These are phyloP conservation scores for Meira miltonrushii DNA, from an alignment of 1,284 basidiomycete genomes.

Conservation along the genomic window DNA sequence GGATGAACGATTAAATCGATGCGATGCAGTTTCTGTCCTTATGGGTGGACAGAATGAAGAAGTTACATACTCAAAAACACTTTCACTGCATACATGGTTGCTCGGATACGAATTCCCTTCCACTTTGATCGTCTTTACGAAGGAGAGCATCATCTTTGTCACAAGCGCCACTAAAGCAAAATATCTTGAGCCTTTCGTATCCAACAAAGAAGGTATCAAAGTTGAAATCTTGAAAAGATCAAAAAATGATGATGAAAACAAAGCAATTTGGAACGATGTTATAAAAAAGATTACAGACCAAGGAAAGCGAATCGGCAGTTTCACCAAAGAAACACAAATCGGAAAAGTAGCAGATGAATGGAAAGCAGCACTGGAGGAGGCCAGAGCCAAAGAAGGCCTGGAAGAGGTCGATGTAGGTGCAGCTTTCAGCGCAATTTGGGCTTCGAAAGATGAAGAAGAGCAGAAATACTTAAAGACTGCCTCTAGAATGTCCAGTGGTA, in stretches of 20 bases:
- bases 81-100: constrained; percentile 64
- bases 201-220: constrained; percentile 26
- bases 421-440: constrained; percentile 72
- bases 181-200: constrained; percentile 35
- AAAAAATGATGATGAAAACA: constrained; percentile 53
- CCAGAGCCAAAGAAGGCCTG: constrained; percentile 52
- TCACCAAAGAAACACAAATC: constrained; percentile 70
- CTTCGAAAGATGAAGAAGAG: constrained; percentile 85
- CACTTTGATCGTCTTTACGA: constrained; percentile 75
- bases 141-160: constrained; percentile 68
- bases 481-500: constrained; percentile 73
- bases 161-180: constrained; percentile 75
- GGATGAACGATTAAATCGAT: constrained; percentile 5
- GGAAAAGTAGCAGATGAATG: constrained; percentile 78
- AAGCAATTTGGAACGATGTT: constrained; percentile 49
- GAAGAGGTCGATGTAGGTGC: constrained; percentile 73
- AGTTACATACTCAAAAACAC: constrained; percentile 1
- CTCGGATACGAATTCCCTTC: constrained; percentile 96
- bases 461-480: constrained; percentile 57
- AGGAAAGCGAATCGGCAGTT: constrained; percentile 48
- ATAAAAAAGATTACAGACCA: constrained; percentile 18
- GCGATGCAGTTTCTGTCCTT: constrained; percentile 2
- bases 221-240: constrained; percentile 51
- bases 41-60: constrained; percentile 7
- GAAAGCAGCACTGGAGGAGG: constrained; percentile 56